Percentiles rank a stretch among this genome's conserved stretches.
Evolutionary conservation across 2,329 filamentous ascomycete genomes (phyloP).

Genomic region (Microdochium paspali): DNA sequence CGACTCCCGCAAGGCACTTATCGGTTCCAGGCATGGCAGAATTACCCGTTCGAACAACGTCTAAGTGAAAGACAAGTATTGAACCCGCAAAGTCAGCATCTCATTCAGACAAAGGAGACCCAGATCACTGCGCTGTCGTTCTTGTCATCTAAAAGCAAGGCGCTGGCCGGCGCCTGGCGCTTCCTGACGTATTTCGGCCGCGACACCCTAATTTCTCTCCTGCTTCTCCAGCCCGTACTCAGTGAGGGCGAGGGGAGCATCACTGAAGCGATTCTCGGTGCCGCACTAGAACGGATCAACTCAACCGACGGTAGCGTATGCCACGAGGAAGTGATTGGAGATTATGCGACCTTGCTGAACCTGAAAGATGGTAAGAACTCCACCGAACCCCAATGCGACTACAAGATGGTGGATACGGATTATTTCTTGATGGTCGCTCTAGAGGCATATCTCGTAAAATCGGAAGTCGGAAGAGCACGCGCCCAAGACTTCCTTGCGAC

Average conservation of each 20-base stretch:
- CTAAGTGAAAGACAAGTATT: slow-evolving; percentile 39
- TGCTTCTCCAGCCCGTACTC: slow-evolving; percentile 48
- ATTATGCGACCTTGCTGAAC: slow-evolving; percentile 54
- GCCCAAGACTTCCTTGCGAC: slow-evolving; percentile 25
- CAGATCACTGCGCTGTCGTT: slow-evolving; percentile 48
- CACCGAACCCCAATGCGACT: slow-evolving; percentile 43
- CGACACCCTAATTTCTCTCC: slow-evolving; percentile 52
- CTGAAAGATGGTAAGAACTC: slow-evolving; percentile 40
- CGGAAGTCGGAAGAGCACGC: slow-evolving; percentile 27
- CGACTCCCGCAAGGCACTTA: slow-evolving; percentile 37
- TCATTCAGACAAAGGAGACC: slow-evolving; percentile 34
- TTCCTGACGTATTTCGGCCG: slow-evolving; percentile 60
- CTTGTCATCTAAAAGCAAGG: slow-evolving; percentile 52
- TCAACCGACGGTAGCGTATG: slow-evolving; percentile 49
- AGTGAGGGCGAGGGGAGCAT: slow-evolving; percentile 44
- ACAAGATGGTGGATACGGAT: slow-evolving; percentile 56
- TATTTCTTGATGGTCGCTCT: slow-evolving; percentile 50
- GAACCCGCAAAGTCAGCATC: slow-evolving; percentile 30
- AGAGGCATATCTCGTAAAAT: slow-evolving; percentile 46
- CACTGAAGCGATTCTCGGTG: slow-evolving; percentile 51
- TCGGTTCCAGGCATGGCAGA: slow-evolving; percentile 46
- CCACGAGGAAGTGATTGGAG: slow-evolving; percentile 57
- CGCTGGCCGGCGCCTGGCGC: slow-evolving; percentile 55
- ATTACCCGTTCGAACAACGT: slow-evolving; percentile 52
- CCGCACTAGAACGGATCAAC: slow-evolving; percentile 52